phyloP scores from a whole-genome alignment of 2,329 filamentous ascomycete genomes.

The Phialemonium atrogriseum region DNA sequence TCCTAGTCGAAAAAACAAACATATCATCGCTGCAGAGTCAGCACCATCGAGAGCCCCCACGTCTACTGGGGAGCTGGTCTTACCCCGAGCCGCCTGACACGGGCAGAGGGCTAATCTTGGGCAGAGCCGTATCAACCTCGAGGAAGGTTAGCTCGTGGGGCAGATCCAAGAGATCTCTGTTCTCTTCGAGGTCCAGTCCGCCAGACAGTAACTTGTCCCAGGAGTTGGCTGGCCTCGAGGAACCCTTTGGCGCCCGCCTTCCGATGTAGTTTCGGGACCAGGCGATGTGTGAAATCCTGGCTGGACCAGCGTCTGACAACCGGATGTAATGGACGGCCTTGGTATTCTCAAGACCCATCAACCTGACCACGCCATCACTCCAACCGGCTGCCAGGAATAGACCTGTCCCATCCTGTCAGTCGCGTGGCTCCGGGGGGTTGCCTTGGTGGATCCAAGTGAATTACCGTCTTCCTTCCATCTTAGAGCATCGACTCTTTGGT shows the following conservation, averaged over 20 bases:
- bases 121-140: constrained; percentile 68
- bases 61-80: constrained; percentile 19
- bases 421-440: neutral
- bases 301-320: constrained; percentile 33
- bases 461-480: constrained; percentile 63
- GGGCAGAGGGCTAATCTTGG: constrained; percentile 66
- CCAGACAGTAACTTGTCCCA: constrained; percentile 22
- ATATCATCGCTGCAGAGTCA: constrained; percentile 38
- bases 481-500: constrained; percentile 37
- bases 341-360: constrained; percentile 72
- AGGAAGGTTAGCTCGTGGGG: constrained; percentile 65
- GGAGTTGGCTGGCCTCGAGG: constrained; percentile 12
- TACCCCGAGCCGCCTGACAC: constrained; percentile 55
- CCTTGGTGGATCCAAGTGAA: constrained; percentile 10
- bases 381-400: constrained; percentile 76
- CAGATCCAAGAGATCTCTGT: constrained; percentile 40
- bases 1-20: constrained; percentile 59
- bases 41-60: too few relatives aligned
- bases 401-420: constrained; percentile 33
- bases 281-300: constrained; percentile 41
- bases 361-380: constrained; percentile 69
- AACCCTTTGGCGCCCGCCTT: constrained; percentile 13
- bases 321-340: constrained; percentile 70
- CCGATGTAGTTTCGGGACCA: constrained; percentile 39
- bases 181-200: constrained; percentile 17